These are phyloP conservation scores for Tolypocladium tundrense DNA, from an alignment of 2,329 filamentous ascomycete species.

Conservation along the genomic window DNA sequence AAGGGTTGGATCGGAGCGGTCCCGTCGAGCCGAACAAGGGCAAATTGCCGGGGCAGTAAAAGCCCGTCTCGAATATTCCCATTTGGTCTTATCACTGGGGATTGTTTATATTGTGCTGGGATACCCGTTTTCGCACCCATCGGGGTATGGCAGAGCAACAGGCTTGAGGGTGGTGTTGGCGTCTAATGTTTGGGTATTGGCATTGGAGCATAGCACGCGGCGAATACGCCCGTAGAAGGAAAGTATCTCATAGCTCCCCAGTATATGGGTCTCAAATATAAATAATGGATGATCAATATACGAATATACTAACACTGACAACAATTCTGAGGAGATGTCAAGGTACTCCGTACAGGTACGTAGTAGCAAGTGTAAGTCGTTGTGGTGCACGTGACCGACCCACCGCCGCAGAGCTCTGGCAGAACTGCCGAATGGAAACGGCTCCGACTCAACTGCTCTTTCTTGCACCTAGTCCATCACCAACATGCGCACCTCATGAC, in stretches of 20 bases:
- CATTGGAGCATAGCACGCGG: not conserved
- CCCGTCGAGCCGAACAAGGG: slow-evolving; percentile 25
- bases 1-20: slow-evolving; percentile 44
- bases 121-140: not conserved
- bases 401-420: not conserved
- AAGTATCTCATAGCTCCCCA: not conserved
- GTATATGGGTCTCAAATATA: not conserved
- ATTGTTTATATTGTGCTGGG: too few species aligned
- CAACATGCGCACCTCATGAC: slow-evolving; percentile 28
- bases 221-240: not conserved
- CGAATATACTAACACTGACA: not conserved
- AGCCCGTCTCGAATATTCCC: not conserved
- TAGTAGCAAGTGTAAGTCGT: not conserved
- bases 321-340: not conserved
- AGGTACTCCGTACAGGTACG: not conserved
- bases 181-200: not conserved
- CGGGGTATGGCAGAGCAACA: not conserved
- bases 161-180: not conserved
- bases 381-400: not conserved
- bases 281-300: not conserved
- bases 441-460: not conserved
- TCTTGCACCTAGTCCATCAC: not conserved
- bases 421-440: not conserved
- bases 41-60: not conserved
- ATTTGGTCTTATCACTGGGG: not conserved